Evolutionary conservation across 495 filamentous ascomycete species (phyloP).

Genomic region (Umbilicaria muhlenbergii): DNA sequence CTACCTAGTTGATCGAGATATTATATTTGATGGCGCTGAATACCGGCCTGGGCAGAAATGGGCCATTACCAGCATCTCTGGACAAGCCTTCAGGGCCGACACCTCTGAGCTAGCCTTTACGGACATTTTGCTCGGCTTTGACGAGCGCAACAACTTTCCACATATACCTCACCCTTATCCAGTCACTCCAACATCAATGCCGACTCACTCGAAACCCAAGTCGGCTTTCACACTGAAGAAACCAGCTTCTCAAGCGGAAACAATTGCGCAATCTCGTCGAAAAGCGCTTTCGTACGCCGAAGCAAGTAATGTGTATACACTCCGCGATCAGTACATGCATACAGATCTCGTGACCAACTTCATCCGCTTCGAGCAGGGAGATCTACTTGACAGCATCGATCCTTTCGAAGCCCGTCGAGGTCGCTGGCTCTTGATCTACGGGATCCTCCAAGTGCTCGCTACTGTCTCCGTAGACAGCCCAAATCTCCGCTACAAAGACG

Average conservation of each 20-base stretch:
- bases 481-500: slow-evolving; percentile 39
- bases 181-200: slow-evolving; percentile 33
- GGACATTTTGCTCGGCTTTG: slow-evolving; percentile 51
- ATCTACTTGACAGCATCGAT: slow-evolving; percentile 29
- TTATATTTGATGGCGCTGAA: slow-evolving; percentile 45
- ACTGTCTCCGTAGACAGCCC: slow-evolving; percentile 51
- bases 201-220: slow-evolving; percentile 13
- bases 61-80: slow-evolving; percentile 40
- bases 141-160: slow-evolving; percentile 43
- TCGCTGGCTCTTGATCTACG: slow-evolving; percentile 62
- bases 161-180: slow-evolving; percentile 59
- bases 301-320: slow-evolving; percentile 49
- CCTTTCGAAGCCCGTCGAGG: slow-evolving; percentile 45
- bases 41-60: slow-evolving; percentile 38
- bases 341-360: slow-evolving; percentile 48
- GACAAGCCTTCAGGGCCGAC: slow-evolving; percentile 42
- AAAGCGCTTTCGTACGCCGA: slow-evolving; percentile 49
- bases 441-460: slow-evolving; percentile 52
- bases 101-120: slow-evolving; percentile 44
- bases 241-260: slow-evolving; percentile 14
- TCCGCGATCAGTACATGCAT: slow-evolving; percentile 26
- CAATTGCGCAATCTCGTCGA: slow-evolving; percentile 19
- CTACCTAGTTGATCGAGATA: slow-evolving; percentile 54
- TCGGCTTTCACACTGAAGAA: slow-evolving; percentile 25
- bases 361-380: slow-evolving; percentile 45